Base-by-base conservation (phyloP, 1,139 yeast species). In the Arxiozyma bovina region DNA sequence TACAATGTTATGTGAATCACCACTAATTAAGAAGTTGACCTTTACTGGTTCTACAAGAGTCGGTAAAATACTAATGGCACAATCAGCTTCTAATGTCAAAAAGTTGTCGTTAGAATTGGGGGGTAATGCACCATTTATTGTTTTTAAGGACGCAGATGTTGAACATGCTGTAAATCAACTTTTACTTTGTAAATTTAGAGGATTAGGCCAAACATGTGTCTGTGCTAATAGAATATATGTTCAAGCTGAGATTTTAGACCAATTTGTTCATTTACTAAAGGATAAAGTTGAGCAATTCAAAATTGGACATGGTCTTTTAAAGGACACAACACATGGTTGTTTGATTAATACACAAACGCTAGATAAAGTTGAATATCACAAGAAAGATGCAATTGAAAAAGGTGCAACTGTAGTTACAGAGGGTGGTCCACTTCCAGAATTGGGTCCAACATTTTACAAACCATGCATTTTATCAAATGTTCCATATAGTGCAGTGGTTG, bases 41-140 rank as follows among this genome's bases (percentile, higher is more conserved):
- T 91, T 90, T 72, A 91, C 98, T 15, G 97, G 98, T 3, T 88
- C 96, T 7, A 91, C 96, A 17, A 74, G 75, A 48, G 89, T 89
- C 20, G 96, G 97, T 52, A 84, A 85, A 70, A 69, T 87, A 50
- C 77, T 90, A 62, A 86, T 88, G 94, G 68, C 74, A 50, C 96
- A 88, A 70, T 77, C 90, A 9, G 74, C 96, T 1, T 74, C 83
- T 3, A 85, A 95, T 9, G 75, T 90, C 66, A 91, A 91, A 72
- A 90, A 90, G 68, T 74, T 87, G 46, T 85, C 95, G 0, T 79
- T 91, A 67, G 97, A 91, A 72, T 76, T 90, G 53, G 98, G 98
- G 49, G 98, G 97, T 46, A 91, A 90, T 69, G 96, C 97, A 4
- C 96, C 97, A 20, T 83, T 89, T 61, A 84, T 90, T 58, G 90